Base-by-base conservation (phyloP, 2,329 filamentous ascomycete species). In the Xylaria sp. region DNA sequence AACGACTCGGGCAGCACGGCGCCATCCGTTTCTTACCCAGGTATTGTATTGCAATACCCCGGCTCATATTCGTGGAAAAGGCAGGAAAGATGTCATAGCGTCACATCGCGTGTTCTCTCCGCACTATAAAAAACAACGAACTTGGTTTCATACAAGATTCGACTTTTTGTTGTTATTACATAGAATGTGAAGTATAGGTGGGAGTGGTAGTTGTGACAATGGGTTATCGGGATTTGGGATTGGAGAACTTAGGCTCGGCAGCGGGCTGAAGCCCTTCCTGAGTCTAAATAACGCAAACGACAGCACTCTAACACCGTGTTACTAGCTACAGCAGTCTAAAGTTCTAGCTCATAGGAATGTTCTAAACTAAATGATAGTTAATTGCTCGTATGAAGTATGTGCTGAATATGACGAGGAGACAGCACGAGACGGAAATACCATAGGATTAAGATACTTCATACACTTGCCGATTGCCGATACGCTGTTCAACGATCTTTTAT, bases 71-170 rank as follows among this genome's bases (percentile, higher is more conserved):
- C 27, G 61, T 53, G n/a, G 36, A 38, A 27, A 42, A 27, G 47
- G 29, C 11, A 36, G 15, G 15, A 53, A 58, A 25, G 58, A 65
- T 68, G 65, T 62, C 65, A 68, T 68, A 62, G 22, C 31, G 65
- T 65, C 56, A 61, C 62, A 68, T 68, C 53, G 62, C 53, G 29
- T 54, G 29, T 44, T 31, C 39, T 29, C 45, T 59, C 44, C 36
- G 33, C 51, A 39, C 36, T 63, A 38, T 42, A 20, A 54, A 49
- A 25, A 53, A 39, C 17, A 49, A 45, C 39, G 20, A 36, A 36
- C 62, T 29, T 58, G 31, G 54, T 36, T 61, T 61, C 29, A 44
- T 27, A 38, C 55, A 20, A 36, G 5, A 54, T 29, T 54, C 15
- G 25, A 36, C 22, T 51, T 50, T 42, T n/a, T n/a, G n/a, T n/a